These are phyloP conservation scores for Entophlyctis helioformis DNA, from an alignment of 192 early-diverging fungal genomes.

Conservation along the genomic window DNA sequence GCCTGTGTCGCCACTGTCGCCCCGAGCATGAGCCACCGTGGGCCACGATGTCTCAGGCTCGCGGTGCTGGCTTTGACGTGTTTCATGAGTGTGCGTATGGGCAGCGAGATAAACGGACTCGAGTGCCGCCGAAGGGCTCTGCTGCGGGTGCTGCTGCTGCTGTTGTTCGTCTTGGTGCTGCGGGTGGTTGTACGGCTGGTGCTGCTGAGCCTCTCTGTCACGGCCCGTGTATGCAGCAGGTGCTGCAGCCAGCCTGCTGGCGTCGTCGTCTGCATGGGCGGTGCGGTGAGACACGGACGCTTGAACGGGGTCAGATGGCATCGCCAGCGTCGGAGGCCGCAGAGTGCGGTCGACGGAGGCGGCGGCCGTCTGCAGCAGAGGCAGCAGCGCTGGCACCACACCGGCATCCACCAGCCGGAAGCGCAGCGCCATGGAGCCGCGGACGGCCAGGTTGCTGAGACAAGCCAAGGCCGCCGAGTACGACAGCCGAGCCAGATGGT, in stretches of 20 bases:
- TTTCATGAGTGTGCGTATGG: no score
- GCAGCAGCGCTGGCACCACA: conserved; percentile 70
- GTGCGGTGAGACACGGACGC: no score
- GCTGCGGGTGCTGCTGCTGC: conserved; percentile 7
- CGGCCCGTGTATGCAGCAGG: neutral
- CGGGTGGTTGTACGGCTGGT: neutral
- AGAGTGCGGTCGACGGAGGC: no score
- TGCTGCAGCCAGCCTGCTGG: neutral
- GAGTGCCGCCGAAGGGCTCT: no score
- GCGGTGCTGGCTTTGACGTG: no score
- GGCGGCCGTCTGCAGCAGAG: no score
- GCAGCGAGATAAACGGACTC: no score
- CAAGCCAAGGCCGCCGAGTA: conserved; percentile 28
- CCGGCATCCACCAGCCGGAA: conserved; percentile 77
- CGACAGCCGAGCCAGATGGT: no score
- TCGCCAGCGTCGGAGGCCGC: neutral
- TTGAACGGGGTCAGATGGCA: conserved; percentile 1
- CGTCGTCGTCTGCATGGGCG: no score
- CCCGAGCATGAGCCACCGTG: no score
- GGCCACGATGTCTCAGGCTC: no score
- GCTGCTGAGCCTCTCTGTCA: conserved; percentile 1
- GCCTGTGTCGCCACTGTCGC: no score
- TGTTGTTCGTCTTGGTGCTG: conserved; percentile 4
- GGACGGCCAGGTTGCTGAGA: conserved; percentile 75
- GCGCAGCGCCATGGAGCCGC: conserved; percentile 67